Evolutionary conservation across 225 moss, liverwort and hornwort species (phyloP).

Genomic region (Pleurozium schreberi): DNA sequence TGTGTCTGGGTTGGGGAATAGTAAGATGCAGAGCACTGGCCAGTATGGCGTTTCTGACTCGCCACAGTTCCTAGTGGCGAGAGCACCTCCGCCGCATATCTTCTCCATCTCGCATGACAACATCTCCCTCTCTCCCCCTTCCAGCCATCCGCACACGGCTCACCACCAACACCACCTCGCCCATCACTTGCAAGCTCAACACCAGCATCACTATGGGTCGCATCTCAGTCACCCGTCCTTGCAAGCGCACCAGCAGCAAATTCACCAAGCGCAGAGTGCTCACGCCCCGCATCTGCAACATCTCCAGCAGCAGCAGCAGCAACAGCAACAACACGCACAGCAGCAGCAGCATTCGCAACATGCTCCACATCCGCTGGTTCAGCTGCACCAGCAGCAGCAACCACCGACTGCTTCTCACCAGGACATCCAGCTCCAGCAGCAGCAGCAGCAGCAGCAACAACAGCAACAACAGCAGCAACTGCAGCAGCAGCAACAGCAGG

Average conservation of each 20-base stretch:
- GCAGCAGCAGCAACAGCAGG: not conserved
- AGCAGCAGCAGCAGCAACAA: not conserved
- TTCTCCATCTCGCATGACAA: conserved; percentile 44
- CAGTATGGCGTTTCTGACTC: conserved; percentile 56
- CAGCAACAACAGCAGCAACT: conserved; percentile 1
- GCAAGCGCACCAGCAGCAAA: conserved; percentile 30
- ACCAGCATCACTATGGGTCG: conserved; percentile 31
- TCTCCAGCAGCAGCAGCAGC: conserved; percentile 22
- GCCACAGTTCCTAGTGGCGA: conserved; percentile 46
- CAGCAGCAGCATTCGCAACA: conserved; percentile 22
- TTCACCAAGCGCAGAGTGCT: conserved; percentile 25
- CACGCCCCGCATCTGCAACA: conserved; percentile 27
- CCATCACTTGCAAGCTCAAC: conserved; percentile 23
- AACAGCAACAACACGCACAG: not conserved
- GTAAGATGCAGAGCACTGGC: conserved; percentile 51
- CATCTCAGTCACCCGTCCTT: conserved; percentile 12
- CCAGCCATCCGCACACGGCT: conserved; percentile 17
- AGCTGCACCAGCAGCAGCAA: conserved; percentile 28
- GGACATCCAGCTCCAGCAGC: conserved; percentile 22
- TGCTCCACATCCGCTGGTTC: conserved; percentile 12
- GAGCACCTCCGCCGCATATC: conserved; percentile 25
- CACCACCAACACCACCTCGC: conserved; percentile 23
- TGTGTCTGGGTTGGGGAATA: not conserved
- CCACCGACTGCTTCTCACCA: conserved; percentile 13
- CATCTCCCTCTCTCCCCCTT: conserved; percentile 23